Evolutionary conservation across 139 green algal species (phyloP).

Genomic region (Chlorella sp.): DNA sequence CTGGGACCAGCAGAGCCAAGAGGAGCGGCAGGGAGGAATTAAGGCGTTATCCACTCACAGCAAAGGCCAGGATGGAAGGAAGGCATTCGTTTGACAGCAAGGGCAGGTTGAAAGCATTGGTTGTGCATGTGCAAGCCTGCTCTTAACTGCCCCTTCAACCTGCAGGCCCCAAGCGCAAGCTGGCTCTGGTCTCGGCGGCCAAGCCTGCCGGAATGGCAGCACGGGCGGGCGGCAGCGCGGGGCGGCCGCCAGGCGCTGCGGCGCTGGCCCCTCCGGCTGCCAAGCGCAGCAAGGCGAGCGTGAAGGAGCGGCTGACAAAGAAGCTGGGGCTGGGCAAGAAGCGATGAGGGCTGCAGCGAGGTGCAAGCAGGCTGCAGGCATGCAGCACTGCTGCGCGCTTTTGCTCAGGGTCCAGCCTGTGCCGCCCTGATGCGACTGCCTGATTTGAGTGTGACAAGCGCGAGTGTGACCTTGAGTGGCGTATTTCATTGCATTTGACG

Average conservation of each 20-base stretch:
- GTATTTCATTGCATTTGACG: too few species aligned
- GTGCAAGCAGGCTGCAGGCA: not conserved
- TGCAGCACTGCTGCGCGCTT: too few species aligned
- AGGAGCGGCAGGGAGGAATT: too few species aligned
- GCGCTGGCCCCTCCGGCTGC: not conserved
- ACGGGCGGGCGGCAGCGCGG: not conserved
- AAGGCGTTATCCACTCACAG: too few species aligned
- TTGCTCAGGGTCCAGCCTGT: too few species aligned
- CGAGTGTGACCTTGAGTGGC: too few species aligned
- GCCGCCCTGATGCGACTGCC: too few species aligned
- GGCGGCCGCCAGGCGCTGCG: not conserved
- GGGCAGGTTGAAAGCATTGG: too few species aligned
- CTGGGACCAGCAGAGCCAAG: too few species aligned
- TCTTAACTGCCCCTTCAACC: not conserved
- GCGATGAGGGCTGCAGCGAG: not conserved
- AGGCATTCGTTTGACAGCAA: too few species aligned
- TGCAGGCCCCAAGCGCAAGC: slow-evolving; percentile 28
- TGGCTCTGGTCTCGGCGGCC: not conserved
- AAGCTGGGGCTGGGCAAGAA: not conserved
- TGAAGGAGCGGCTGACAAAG: slow-evolving; percentile 35
- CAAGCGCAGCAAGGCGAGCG: slow-evolving; percentile 20
- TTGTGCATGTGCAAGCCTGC: not conserved
- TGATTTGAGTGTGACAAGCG: too few species aligned
- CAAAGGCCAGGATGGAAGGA: too few species aligned
- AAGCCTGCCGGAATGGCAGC: not conserved